Evolutionary conservation across 139 green algal species (phyloP).

Genomic region (Chlamydomonas incerta): DNA sequence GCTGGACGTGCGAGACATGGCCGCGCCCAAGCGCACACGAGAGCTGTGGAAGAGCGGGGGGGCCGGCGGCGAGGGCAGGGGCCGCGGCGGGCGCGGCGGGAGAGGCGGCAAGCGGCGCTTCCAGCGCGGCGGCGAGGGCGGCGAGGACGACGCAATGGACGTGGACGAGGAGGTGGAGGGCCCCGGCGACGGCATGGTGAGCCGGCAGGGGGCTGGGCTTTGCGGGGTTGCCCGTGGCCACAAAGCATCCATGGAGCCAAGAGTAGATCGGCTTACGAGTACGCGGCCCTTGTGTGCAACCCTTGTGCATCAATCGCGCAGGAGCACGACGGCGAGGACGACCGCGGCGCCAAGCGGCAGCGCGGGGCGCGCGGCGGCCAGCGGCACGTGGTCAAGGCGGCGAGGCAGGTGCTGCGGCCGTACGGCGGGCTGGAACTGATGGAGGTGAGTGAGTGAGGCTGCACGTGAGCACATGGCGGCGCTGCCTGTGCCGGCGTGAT

Average conservation of each 20-base stretch:
- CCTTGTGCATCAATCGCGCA: too few species aligned
- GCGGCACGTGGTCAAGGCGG: background rate
- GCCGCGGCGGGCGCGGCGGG: background rate
- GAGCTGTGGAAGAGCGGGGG: slow-evolving; percentile 50
- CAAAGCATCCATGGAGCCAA: too few species aligned
- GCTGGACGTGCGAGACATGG: slow-evolving; percentile 46
- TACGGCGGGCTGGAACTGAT: slow-evolving; percentile 12
- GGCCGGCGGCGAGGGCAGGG: background rate
- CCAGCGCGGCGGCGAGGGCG: background rate
- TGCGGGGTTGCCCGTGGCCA: too few species aligned
- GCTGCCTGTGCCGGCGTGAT: too few species aligned
- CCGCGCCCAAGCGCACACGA: slow-evolving; percentile 30
- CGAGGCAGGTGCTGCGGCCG: background rate
- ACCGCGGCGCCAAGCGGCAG: slow-evolving; percentile 27
- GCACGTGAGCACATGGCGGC: too few species aligned
- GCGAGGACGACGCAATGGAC: slow-evolving; percentile 25
- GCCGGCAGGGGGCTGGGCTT: too few species aligned
- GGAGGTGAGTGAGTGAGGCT: too few species aligned
- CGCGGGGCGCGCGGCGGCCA: slow-evolving; percentile 11
- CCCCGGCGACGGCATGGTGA: background rate
- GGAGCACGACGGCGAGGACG: background rate
- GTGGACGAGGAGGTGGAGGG: slow-evolving; percentile 9
- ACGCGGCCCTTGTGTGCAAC: too few species aligned
- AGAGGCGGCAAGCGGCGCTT: background rate
- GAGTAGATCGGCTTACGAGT: too few species aligned